phyloP scores from a whole-genome alignment of 2,329 filamentous ascomycete genomes.

The Shiraia bambusicola region DNA sequence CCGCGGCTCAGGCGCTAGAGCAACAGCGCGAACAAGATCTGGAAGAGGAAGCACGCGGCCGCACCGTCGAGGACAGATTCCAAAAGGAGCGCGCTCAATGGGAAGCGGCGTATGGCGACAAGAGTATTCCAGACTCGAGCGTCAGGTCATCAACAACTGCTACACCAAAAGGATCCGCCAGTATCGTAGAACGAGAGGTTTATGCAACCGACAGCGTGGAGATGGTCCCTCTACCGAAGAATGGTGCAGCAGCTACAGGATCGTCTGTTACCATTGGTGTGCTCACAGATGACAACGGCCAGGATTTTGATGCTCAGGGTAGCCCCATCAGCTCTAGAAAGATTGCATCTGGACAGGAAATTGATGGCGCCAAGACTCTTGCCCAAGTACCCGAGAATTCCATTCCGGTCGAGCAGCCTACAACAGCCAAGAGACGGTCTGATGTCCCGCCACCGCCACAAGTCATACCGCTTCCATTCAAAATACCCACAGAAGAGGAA shows the following conservation, averaged over 20 bases:
- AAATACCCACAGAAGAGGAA: conserved; percentile 54
- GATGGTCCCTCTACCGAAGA: conserved; percentile 53
- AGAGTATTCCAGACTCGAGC: conserved; percentile 54
- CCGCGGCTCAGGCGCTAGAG: conserved; percentile 50
- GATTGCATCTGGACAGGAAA: background rate
- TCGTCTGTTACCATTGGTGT: conserved; percentile 58
- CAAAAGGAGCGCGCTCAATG: conserved; percentile 66
- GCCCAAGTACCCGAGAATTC: conserved; percentile 7
- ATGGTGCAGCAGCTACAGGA: conserved; percentile 43
- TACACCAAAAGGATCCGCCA: conserved; percentile 37
- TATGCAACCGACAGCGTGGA: conserved; percentile 56
- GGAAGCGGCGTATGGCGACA: conserved; percentile 76
- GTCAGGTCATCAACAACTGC: conserved; percentile 47
- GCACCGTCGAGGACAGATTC: conserved; percentile 64
- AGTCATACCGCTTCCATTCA: conserved; percentile 68
- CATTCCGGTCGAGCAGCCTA: background rate
- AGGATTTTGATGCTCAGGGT: conserved; percentile 35
- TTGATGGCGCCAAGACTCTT: conserved; percentile 3
- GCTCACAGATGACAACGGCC: conserved; percentile 52
- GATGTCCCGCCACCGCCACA: conserved; percentile 52
- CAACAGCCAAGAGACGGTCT: conserved; percentile 13
- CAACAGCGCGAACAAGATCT: conserved; percentile 60
- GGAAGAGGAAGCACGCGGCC: conserved; percentile 71
- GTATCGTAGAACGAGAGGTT: conserved; percentile 39
- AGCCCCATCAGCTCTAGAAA: conserved; percentile 23